These are phyloP conservation scores for Yarrowia sp. DNA, from an alignment of 805 yeast genomes.

Conservation along the genomic window DNA sequence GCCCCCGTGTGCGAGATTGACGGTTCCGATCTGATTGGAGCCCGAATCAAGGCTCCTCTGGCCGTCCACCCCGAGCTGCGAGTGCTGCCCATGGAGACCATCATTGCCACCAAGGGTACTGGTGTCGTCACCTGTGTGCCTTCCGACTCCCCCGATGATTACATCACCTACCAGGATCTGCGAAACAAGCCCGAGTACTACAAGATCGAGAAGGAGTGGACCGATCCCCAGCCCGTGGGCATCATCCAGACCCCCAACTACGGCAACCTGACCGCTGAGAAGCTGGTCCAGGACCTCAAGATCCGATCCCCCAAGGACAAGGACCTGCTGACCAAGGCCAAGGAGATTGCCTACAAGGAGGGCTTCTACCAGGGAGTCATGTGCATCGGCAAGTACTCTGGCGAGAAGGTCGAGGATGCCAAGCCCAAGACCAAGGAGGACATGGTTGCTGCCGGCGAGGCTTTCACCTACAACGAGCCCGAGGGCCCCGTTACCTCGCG, in stretches of 20 bases:
- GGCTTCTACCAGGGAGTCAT: slow-evolving; percentile 89
- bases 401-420: slow-evolving; percentile 87
- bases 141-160: slow-evolving; percentile 98
- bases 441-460: slow-evolving; percentile 69
- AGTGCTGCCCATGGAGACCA: slow-evolving; percentile 96
- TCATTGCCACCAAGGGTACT: slow-evolving; percentile 86
- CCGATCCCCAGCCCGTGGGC: slow-evolving; percentile 64
- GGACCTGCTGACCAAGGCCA: slow-evolving; percentile 82
- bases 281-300: slow-evolving; percentile 77
- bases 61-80: slow-evolving; percentile 66
- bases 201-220: slow-evolving; percentile 84
- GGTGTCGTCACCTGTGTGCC: slow-evolving; percentile 99
- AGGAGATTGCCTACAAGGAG: slow-evolving; percentile 93
- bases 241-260: slow-evolving; percentile 77
- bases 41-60: slow-evolving; percentile 81
- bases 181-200: slow-evolving; percentile 88
- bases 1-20: slow-evolving; percentile 54
- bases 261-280: slow-evolving; percentile 86
- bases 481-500: slow-evolving; percentile 86
- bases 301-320: slow-evolving; percentile 93
- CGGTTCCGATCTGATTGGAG: slow-evolving; percentile 79
- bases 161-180: slow-evolving; percentile 77
- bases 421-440: slow-evolving; percentile 84
- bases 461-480: slow-evolving; percentile 92
- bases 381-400: slow-evolving; percentile 76